phyloP scores from a whole-genome alignment of 345 rosid species.

The Dimocarpus longan region DNA sequence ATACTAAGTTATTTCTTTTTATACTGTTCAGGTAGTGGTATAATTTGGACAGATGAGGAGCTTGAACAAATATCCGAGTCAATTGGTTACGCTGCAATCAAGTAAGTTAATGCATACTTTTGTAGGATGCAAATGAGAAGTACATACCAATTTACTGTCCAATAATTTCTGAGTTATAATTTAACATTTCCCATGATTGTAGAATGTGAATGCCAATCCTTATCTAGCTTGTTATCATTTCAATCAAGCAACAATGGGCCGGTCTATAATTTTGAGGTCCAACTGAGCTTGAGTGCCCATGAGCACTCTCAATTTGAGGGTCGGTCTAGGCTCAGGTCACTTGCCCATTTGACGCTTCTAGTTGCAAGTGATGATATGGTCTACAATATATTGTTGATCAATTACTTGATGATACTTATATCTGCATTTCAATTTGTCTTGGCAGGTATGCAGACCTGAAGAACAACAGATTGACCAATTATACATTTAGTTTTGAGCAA shows the following conservation, averaged over 20 bases:
- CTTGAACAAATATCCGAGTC: slow-evolving; percentile 89
- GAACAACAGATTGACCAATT: slow-evolving; percentile 78
- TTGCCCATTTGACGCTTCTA: too few species aligned
- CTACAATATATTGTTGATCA: too few species aligned
- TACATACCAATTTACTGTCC: too few species aligned
- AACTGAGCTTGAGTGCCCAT: too few species aligned
- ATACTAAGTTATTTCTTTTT: not conserved
- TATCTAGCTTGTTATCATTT: not conserved
- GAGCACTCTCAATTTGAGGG: too few species aligned
- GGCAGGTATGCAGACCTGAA: slow-evolving; percentile 89
- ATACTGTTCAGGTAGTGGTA: slow-evolving; percentile 60
- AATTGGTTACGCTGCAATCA: slow-evolving; percentile 93
- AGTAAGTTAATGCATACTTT: slow-evolving; percentile 54
- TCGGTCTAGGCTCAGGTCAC: too few species aligned
- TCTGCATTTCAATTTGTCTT: not conserved
- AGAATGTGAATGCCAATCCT: not conserved
- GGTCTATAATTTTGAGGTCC: too few species aligned
- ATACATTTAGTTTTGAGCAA: slow-evolving; percentile 74
- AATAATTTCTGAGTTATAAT: not conserved
- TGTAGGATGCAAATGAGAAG: not conserved
- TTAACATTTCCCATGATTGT: not conserved
- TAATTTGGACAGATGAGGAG: slow-evolving; percentile 86
- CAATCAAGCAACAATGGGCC: not conserved
- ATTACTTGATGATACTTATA: not conserved
- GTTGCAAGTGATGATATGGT: too few species aligned